A percentile compares a stretch with the other conserved stretches of the same genome.
These are phyloP conservation scores for Ophiostoma populinum DNA, from an alignment of 2,329 filamentous ascomycete genomes.

Conservation along the genomic window DNA sequence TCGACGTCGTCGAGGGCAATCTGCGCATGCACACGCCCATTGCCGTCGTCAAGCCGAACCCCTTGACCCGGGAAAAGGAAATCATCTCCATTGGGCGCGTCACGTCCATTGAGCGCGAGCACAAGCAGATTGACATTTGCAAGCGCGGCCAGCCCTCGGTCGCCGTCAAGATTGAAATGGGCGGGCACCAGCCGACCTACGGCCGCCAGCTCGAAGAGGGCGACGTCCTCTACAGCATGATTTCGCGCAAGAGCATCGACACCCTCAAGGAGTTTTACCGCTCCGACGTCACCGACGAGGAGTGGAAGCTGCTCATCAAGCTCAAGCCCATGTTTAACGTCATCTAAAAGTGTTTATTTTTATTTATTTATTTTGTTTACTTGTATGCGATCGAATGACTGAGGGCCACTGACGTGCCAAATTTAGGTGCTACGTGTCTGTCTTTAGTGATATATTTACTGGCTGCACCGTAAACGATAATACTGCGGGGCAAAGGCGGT, in stretches of 20 bases:
- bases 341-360: constrained; percentile 25
- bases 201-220: constrained; percentile 88
- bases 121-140: constrained; percentile 82
- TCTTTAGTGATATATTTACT: too few relatives aligned
- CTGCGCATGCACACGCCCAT: constrained; percentile 80
- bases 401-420: too few relatives aligned
- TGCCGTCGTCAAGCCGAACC: constrained; percentile 67
- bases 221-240: constrained; percentile 72
- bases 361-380: background rate
- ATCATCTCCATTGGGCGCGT: constrained; percentile 78
- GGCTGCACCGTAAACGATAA: too few relatives aligned
- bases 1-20: constrained; percentile 85
- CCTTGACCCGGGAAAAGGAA: constrained; percentile 66
- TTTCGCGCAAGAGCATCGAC: constrained; percentile 80
- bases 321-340: constrained; percentile 91
- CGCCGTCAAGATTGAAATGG: constrained; percentile 93
- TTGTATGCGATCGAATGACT: background rate
- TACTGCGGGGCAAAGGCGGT: too few relatives aligned
- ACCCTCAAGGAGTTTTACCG: constrained; percentile 93
- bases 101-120: constrained; percentile 91
- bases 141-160: constrained; percentile 97
- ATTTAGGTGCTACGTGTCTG: too few relatives aligned
- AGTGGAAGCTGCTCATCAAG: constrained; percentile 91
- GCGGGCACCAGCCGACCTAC: constrained; percentile 79
- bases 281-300: constrained; percentile 71